Conservation (phyloP, 495 filamentous ascomycete species). For the Aspergillus homomorphus region DNA sequence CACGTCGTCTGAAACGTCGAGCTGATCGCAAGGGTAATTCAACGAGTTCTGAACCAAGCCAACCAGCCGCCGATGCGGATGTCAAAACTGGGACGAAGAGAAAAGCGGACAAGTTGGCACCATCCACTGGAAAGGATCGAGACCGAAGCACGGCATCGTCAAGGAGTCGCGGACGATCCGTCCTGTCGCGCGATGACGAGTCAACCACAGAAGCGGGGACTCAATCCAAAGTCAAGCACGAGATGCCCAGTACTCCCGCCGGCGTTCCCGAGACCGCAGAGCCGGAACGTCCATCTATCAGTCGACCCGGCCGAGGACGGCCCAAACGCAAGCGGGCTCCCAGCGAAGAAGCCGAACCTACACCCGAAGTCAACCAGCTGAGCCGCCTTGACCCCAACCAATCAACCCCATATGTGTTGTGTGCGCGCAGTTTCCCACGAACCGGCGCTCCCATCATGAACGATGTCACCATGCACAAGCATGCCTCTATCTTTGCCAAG, state of each 20-base stretch:
- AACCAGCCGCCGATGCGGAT: slow-evolving; percentile 18
- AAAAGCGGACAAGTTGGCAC: slow-evolving; percentile 37
- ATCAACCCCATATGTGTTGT: slow-evolving; percentile 58
- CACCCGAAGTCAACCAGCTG: slow-evolving; percentile 32
- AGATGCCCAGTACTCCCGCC: slow-evolving; percentile 58
- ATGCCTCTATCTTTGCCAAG: slow-evolving; percentile 81
- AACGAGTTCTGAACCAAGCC: slow-evolving; percentile 11
- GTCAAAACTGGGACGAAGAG: slow-evolving; percentile 25
- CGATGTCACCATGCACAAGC: slow-evolving; percentile 78
- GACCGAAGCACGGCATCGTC: slow-evolving; percentile 55
- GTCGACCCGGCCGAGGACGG: slow-evolving; percentile 28
- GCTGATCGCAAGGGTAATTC: slow-evolving; percentile 22
- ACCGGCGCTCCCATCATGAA: slow-evolving; percentile 78
- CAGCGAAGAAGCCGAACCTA: slow-evolving; percentile 37
- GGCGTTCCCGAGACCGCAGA: slow-evolving; percentile 31
- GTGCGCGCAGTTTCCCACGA: slow-evolving; percentile 73
- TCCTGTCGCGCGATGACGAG: slow-evolving; percentile 55
- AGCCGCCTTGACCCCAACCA: slow-evolving; percentile 43
- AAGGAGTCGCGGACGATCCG: slow-evolving; percentile 57
- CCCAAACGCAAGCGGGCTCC: slow-evolving; percentile 41
- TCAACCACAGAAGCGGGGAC: slow-evolving; percentile 46
- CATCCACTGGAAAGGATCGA: slow-evolving; percentile 32
- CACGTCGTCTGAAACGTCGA: slow-evolving; percentile 25
- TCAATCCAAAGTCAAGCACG: slow-evolving; percentile 58
- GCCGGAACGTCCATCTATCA: slow-evolving; percentile 47